Base-by-base conservation (phyloP, 2,329 filamentous ascomycete genomes). In the Neofusicoccum sp. region DNA sequence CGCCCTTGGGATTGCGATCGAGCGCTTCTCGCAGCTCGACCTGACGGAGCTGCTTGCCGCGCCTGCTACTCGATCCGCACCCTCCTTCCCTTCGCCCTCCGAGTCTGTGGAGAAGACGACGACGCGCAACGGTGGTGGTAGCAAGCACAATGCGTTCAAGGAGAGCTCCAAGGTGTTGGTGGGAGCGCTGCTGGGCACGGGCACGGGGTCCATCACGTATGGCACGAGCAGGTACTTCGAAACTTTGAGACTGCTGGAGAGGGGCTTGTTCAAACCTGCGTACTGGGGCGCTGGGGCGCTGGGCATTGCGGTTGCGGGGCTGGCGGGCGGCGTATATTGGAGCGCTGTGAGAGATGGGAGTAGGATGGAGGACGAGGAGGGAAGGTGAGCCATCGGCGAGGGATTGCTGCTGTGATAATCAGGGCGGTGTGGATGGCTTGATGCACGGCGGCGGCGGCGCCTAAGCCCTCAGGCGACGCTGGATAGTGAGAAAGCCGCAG, bases 171-270 rank as follows among this genome's bases (percentile, higher is more conserved):
- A 29, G 9, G 43, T 50, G 16, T 76, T 79, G 3, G 78, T 67
- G 6, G 52, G 75, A 6, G 73, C 76, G 3, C 71, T 84, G 47
- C 77, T 83, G 37, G 79, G 73, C 3, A 76, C 78, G 22, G 82
- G 82, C 6, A 77, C 74, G 8, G 76, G 80, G 0, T 80, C 77
- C 59, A 77, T 84, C 28, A 73, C 75, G 14, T 83, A 83, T 69
- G 82, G 80, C 8, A 81, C 79, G 8, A 69, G 71, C 56, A 73
- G 81, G 37, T 84, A 84, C 66, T 83, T 83, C 67, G 72, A 73
- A 22, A 78, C 76, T 14, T 68, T 83, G 71, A 71, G 73, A 41
- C 66, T 75, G 49, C 68, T 83, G 34, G 74, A 81, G 72, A 70
- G 73, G 52, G 81, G 81, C 4, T 65, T 79, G 31, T 84, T 83